A percentile compares a stretch with the other conserved stretches of the same genome.
Conservation (phyloP, 768 basidiomycete genomes). For the Clitopilus hobsonii region DNA sequence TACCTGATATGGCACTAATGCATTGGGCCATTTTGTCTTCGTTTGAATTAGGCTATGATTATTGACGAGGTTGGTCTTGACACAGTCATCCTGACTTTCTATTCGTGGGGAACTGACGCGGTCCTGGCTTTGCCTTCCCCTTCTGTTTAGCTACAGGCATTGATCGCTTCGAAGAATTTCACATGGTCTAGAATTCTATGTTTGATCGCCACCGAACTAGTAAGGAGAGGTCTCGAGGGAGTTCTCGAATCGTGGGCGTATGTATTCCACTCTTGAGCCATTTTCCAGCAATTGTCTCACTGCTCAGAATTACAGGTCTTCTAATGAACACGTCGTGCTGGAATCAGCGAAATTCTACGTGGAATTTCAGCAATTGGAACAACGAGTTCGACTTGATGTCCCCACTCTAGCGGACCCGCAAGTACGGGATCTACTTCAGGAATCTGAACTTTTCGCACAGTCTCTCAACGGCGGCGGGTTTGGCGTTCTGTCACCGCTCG, state of each 20-base stretch:
- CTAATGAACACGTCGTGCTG: conserved; percentile 71
- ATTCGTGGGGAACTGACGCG: not conserved
- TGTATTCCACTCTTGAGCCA: conserved; percentile 25
- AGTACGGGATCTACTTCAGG: conserved; percentile 75
- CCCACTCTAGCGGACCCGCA: conserved; percentile 73
- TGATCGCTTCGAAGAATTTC: conserved; percentile 69
- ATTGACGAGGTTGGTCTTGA: conserved; percentile 66
- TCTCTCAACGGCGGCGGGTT: conserved; percentile 78
- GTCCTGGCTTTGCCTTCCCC: conserved; percentile 9
- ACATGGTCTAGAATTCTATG: conserved; percentile 61
- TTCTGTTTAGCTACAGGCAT: conserved; percentile 53
- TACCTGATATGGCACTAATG: conserved; percentile 1
- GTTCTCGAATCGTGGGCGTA: conserved; percentile 71
- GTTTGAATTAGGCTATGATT: conserved; percentile 54
- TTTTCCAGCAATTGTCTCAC: conserved; percentile 12
- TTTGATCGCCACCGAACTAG: conserved; percentile 57
- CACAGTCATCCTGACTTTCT: conserved; percentile 2
- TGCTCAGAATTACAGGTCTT: conserved; percentile 35
- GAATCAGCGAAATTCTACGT: conserved; percentile 70
- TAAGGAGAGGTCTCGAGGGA: conserved; percentile 60
- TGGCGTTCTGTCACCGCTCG: conserved; percentile 75
- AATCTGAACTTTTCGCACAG: conserved; percentile 80
- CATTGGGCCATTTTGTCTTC: conserved; percentile 12
- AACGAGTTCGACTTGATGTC: conserved; percentile 71
- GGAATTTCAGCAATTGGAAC: conserved; percentile 76